Evolutionary conservation across 78 protist genomes (phyloP), one percentile per base, ranked within the genome.

Genomic region (Dictyostelium citrinum): DNA sequence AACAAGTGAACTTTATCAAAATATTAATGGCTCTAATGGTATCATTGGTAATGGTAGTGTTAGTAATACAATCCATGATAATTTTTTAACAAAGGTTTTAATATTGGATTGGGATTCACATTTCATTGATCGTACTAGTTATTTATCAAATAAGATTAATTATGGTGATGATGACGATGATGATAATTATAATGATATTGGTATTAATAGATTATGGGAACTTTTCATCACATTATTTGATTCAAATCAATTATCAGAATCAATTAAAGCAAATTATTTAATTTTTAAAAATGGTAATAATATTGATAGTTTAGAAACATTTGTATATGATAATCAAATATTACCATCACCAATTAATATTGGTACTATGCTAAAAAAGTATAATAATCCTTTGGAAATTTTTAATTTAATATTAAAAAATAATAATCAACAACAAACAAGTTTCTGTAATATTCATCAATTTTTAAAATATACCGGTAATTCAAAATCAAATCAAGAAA

Each of bases 1-100:
- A 0, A 58, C 71, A 3, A 43, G 84, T 41, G 58, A 77, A 24
- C 61, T 86, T 49, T 86, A 86, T 61, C 71, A 86, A 39, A 84
- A 84, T 39, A 22, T 10, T 0, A 33, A 17, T 33, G 46, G 22
- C 35, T 27, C 14, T 17, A 31, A 27, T 14, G 22, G 12, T 35
- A 20, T 6, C 3, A 33, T 14, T 16, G 46, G 37, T 71, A 71
- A 35, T 33, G n/a, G 27, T 31, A 72, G 14, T 72, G 79, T 10
- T 71, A 31, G 27, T 35, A 20, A 71, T 71, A 55, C 64, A 55
- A 24, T 20, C 11, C 79, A 72, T 37, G 46, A 72, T 37, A 72
- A 72, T 72, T 72, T 72, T 11, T 43, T 1, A 17, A 17, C n/a
- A 22, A 72, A 37, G 20, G 29, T 20, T 72, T 35, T 27, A 29